These are phyloP conservation scores for Cadophora malorum DNA, from an alignment of 2,329 filamentous ascomycete species.

Conservation along the genomic window DNA sequence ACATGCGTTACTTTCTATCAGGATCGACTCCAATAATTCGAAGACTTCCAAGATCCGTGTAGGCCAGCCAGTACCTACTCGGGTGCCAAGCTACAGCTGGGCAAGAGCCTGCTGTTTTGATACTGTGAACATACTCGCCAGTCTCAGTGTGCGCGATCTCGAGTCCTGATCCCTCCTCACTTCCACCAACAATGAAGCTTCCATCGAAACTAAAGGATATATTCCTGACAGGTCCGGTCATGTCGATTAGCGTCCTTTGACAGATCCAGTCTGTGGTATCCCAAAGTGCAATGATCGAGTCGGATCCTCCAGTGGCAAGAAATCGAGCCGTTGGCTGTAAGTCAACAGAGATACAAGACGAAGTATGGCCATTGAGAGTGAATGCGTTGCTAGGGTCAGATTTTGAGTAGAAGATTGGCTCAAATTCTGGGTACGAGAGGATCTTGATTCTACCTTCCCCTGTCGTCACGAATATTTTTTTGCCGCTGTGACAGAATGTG, in stretches of 20 bases:
- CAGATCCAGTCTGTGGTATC: slow-evolving; percentile 81
- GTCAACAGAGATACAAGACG: slow-evolving; percentile 71
- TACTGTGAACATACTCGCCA: slow-evolving; percentile 73
- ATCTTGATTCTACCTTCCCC: slow-evolving; percentile 75
- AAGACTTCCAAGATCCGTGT: slow-evolving; percentile 67
- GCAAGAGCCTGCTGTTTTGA: slow-evolving; percentile 70
- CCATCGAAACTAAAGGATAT: slow-evolving; percentile 81
- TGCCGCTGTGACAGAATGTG: slow-evolving; percentile 75
- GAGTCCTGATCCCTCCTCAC: slow-evolving; percentile 72
- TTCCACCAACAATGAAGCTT: slow-evolving; percentile 74
- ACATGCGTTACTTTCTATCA: slow-evolving; percentile 40
- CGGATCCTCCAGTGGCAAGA: slow-evolving; percentile 76
- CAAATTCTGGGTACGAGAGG: slow-evolving; percentile 69
- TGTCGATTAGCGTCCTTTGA: slow-evolving; percentile 71
- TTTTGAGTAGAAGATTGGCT: slow-evolving; percentile 59
- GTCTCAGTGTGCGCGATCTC: slow-evolving; percentile 76
- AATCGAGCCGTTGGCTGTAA: slow-evolving; percentile 75
- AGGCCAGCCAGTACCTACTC: slow-evolving; percentile 75
- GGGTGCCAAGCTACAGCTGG: slow-evolving; percentile 79
- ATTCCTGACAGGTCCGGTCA: slow-evolving; percentile 72
- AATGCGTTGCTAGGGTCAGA: slow-evolving; percentile 57
- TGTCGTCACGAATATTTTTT: slow-evolving; percentile 73
- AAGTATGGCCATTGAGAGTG: slow-evolving; percentile 74
- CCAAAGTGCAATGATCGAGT: slow-evolving; percentile 79
- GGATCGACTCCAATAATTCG: slow-evolving; percentile 62